Conservation (phyloP, 345 rosid genomes). For the Pistacia integerrima region DNA sequence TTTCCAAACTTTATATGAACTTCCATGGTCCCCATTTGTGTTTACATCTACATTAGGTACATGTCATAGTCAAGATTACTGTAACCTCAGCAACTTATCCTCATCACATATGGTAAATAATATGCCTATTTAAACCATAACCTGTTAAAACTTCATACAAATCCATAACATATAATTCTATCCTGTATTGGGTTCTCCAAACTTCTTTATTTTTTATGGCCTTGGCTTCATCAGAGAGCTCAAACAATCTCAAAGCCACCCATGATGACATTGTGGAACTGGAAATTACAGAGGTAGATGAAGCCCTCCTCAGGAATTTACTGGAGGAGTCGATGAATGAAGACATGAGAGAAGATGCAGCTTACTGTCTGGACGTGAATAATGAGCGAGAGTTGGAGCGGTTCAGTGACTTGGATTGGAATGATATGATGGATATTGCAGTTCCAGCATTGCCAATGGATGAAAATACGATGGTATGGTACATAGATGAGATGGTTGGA, state of each 20-base stretch:
- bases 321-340: slow-evolving; percentile 22
- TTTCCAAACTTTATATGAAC: not conserved
- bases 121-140: not conserved
- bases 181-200: not conserved
- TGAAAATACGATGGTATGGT: slow-evolving; percentile 18
- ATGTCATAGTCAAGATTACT: not conserved
- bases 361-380: not conserved
- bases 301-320: slow-evolving; percentile 19
- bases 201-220: not conserved
- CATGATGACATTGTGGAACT: not conserved
- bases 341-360: slow-evolving; percentile 2
- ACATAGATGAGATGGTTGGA: slow-evolving; percentile 21
- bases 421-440: slow-evolving; percentile 11
- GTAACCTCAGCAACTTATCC: not conserved
- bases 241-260: not conserved
- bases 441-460: not conserved
- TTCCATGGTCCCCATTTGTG: slow-evolving; percentile 18
- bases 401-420: slow-evolving; percentile 6
- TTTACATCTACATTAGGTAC: slow-evolving; percentile 14
- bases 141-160: not conserved
- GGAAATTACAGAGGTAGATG: slow-evolving; percentile 23
- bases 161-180: not conserved
- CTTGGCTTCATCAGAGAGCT: not conserved
- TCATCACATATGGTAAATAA: not conserved
- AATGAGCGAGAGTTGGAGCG: not conserved